These are phyloP conservation scores for Calophaca sinica DNA, from an alignment of 306 rosid species.

Conservation along the genomic window DNA sequence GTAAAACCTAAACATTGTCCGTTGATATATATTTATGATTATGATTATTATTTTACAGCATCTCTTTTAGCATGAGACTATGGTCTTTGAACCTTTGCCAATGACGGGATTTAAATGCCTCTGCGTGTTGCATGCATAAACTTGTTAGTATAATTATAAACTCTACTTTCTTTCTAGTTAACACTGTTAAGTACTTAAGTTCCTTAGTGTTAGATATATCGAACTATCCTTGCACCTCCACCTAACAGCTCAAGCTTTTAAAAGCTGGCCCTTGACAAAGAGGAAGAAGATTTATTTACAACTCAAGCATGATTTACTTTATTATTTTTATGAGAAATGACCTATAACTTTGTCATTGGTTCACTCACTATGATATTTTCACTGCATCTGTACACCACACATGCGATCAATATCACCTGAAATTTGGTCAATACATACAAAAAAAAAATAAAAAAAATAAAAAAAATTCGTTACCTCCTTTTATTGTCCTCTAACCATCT, in stretches of 20 bases:
- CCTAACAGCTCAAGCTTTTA: background rate
- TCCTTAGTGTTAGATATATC: background rate
- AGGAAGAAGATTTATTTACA: conserved; percentile 15
- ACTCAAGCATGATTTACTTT: background rate
- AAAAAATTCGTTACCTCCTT: background rate
- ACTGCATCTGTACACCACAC: background rate
- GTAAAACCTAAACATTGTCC: background rate
- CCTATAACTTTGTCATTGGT: background rate
- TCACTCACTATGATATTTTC: background rate
- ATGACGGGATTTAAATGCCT: background rate
- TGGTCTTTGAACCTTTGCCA: conserved; percentile 6
- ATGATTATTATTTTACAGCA: background rate
- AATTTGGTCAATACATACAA: background rate
- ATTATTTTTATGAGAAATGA: background rate
- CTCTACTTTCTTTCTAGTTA: background rate
- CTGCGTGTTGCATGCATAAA: background rate
- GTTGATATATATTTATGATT: background rate
- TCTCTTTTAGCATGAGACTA: conserved; percentile 3
- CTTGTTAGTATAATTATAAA: background rate
- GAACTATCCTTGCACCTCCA: background rate
- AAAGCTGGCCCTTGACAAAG: background rate
- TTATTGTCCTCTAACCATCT: background rate
- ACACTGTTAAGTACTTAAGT: conserved; percentile 14
- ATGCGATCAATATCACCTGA: background rate
- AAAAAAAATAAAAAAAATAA: background rate